phyloP scores from a whole-genome alignment of 1,139 yeast genomes.

The Casaregolazyma suthepensis region DNA sequence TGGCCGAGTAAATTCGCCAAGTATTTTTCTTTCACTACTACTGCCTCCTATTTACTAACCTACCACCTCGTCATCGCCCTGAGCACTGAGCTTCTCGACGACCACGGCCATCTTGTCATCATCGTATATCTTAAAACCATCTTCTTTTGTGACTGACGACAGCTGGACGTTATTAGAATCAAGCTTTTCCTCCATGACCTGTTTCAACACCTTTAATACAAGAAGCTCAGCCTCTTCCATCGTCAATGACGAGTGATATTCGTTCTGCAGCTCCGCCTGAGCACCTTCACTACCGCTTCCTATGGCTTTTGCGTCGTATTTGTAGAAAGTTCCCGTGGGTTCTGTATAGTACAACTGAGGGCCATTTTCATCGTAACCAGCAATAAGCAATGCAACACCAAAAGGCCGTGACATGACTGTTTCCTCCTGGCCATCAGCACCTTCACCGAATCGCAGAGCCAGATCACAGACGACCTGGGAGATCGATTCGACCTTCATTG shows the following conservation, averaged over 20 bases:
- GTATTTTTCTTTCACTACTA: too few species aligned
- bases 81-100: constrained; percentile 68
- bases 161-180: constrained; percentile 95
- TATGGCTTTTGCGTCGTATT: constrained; percentile 97
- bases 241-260: constrained; percentile 92
- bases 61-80: constrained; percentile 45
- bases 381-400: constrained; percentile 95
- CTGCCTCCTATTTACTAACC: background rate
- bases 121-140: constrained; percentile 80
- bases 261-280: constrained; percentile 94
- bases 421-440: constrained; percentile 88
- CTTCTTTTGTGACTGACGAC: constrained; percentile 82
- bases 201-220: constrained; percentile 84
- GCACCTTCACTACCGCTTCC: constrained; percentile 99
- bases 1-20: background rate
- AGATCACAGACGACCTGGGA: constrained; percentile 97
- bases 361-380: constrained; percentile 93
- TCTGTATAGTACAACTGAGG: constrained; percentile 97
- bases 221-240: constrained; percentile 88
- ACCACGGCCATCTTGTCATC: constrained; percentile 82
- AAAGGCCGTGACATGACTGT: constrained; percentile 98
- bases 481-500: constrained; percentile 84
- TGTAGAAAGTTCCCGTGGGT: constrained; percentile 96
- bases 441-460: constrained; percentile 96
- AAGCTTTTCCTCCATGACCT: constrained; percentile 98